Percentiles rank a stretch among this genome's conserved stretches.
phyloP scores from a whole-genome alignment of 1,139 yeast species.

The Geotrichum phurueaensis region DNA sequence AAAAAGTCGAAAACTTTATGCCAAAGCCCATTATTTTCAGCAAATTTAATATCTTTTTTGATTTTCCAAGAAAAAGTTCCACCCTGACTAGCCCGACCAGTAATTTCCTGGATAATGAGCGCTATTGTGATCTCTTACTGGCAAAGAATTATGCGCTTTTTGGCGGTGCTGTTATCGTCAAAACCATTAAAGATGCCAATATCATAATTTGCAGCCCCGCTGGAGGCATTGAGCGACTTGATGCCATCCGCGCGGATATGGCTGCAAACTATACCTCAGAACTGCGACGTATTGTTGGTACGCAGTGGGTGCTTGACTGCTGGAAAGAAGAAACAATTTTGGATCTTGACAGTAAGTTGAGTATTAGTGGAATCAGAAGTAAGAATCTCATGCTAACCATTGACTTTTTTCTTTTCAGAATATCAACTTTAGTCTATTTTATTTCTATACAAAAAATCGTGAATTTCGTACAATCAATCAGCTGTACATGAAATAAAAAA shows the following conservation, averaged over 20 bases:
- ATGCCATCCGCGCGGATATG: slow-evolving; percentile 10
- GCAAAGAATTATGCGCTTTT: slow-evolving; percentile 11
- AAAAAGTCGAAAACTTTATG: neutral
- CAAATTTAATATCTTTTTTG: slow-evolving; percentile 8
- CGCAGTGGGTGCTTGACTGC: slow-evolving; percentile 27
- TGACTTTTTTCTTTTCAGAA: neutral
- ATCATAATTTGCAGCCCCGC: slow-evolving; percentile 2
- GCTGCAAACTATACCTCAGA: slow-evolving; percentile 13
- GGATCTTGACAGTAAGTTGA: slow-evolving; percentile 22
- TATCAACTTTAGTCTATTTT: neutral
- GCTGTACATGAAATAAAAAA: neutral
- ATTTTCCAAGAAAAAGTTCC: neutral
- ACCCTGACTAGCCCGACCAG: neutral
- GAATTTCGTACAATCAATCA: neutral
- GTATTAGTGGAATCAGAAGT: neutral
- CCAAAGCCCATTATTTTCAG: neutral
- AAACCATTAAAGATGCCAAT: slow-evolving; percentile 12
- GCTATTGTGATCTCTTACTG: slow-evolving; percentile 6
- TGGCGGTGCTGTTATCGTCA: slow-evolving; percentile 7
- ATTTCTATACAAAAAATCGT: neutral
- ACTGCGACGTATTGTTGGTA: slow-evolving; percentile 22
- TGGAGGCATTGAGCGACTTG: slow-evolving; percentile 10
- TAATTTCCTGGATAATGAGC: neutral
- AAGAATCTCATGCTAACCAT: neutral
- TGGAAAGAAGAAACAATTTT: slow-evolving; percentile 26